These are phyloP conservation scores for Lactuca sativa DNA, from an alignment of 129 eudicot genomes.

Conservation along the genomic window DNA sequence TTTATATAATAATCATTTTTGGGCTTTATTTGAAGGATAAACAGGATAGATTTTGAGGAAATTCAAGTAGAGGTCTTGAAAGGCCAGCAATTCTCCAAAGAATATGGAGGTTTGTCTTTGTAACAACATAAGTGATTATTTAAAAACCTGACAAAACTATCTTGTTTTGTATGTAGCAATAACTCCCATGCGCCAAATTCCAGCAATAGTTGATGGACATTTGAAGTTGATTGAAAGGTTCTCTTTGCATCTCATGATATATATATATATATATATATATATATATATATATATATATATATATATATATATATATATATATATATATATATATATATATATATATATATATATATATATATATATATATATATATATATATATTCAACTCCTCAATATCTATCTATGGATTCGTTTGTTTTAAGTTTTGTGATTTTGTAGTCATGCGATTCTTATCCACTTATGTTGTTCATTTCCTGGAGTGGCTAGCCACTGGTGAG, in stretches of 20 bases:
- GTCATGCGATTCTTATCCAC: conserved; percentile 10
- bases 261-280: too few relatives aligned
- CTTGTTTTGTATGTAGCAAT: conserved; percentile 48
- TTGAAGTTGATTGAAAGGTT: conserved; percentile 88
- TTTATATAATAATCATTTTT: too few relatives aligned
- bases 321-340: too few relatives aligned
- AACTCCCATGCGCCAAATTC: conserved; percentile 69
- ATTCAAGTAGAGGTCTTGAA: conserved; percentile 43
- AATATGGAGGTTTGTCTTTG: conserved; percentile 51
- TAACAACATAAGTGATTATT: conserved; percentile 6
- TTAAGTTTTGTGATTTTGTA: too few relatives aligned
- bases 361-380: too few relatives aligned
- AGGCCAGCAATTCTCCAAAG: conserved; percentile 50
- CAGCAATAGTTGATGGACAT: conserved; percentile 71
- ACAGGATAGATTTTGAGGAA: conserved; percentile 72
- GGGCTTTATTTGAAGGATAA: conserved; percentile 36
- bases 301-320: too few relatives aligned
- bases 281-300: too few relatives aligned
- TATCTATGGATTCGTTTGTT: too few relatives aligned
- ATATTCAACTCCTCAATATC: too few relatives aligned
- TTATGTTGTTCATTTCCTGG: conserved; percentile 21
- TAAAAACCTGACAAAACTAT: too few relatives aligned
- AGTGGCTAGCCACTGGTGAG: conserved; percentile 54
- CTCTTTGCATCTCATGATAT: not conserved
- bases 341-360: too few relatives aligned